Evolutionary conservation across 345 rosid species (phyloP), one percentile per base, ranked within the genome.

Genomic region (Fremontodendron californicum): DNA sequence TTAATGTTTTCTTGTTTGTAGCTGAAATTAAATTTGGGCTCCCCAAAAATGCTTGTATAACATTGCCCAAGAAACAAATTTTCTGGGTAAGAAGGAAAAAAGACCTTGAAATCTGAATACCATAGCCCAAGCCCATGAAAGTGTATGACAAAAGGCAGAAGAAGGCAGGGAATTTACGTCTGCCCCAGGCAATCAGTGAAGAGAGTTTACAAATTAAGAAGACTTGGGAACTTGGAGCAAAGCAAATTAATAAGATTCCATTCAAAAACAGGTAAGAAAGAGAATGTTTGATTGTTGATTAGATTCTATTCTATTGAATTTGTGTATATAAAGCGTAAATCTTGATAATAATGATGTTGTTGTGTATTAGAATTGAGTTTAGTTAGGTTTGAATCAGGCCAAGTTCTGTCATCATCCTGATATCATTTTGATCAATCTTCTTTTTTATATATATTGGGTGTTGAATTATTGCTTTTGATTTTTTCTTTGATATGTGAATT

Each of bases 181-280:
- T 13, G 29, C 64, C 64, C 64, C 25, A 4, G 11, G n/a, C 6
- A 5, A 51, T 2, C 23, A n/a, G 12, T 0, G 39, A 2, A 3
- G 27, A n/a, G 31, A 42, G 31, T n/a, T n/a, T 9, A 4, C 74
- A 0, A 15, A 8, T 8, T 9, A 4, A 16, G 15, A 33, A 29
- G 9, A 9, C 9, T 31, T 16, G 39, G 9, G 23, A 48, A 48
- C 60, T 48, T 11, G 75, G 61, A 71, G 39, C 31, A 11, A 35
- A 52, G 46, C 29, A 7, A 51, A n/a, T 51, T 51, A 46, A 0
- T 7, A n/a, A 3, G 45, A 33, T 31, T 71, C 46, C 45, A 71
- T 52, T 61, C 51, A 6, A 71, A 51, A 33, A 52, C 62, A 71
- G 75, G 75, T 71, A 51, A 49, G 61, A 71, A 49, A 51, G 45